Evolutionary conservation across 1,139 yeast genomes (phyloP).

Genomic region (Lodderomyces margitis): DNA sequence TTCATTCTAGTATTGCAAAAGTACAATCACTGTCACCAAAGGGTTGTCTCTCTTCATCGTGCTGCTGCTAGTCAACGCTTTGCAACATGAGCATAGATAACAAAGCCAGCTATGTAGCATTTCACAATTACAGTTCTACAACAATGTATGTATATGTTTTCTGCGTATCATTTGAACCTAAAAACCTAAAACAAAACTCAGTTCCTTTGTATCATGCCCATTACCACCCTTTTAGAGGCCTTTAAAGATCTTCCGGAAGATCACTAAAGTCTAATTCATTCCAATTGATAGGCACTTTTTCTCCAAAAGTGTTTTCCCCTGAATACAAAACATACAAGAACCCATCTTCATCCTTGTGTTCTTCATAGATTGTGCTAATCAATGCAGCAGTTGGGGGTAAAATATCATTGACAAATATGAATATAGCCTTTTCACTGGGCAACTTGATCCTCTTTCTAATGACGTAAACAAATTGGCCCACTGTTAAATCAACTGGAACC

Average conservation of each 20-base stretch:
- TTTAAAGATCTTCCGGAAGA: constrained; percentile 8
- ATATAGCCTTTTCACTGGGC: constrained; percentile 97
- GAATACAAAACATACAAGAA: constrained; percentile 90
- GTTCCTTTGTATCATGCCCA: neutral
- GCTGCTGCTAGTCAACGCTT: too few relatives aligned
- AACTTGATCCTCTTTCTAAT: constrained; percentile 93
- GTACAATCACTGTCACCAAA: too few relatives aligned
- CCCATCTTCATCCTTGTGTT: constrained; percentile 97
- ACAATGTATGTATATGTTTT: neutral
- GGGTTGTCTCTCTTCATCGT: too few relatives aligned
- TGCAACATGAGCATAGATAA: too few relatives aligned
- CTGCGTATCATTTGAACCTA: constrained; percentile 1
- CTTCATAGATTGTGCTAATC: constrained; percentile 91
- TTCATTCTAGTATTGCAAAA: too few relatives aligned
- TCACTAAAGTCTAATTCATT: constrained; percentile 14
- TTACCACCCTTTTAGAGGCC: neutral
- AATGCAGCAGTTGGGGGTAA: constrained; percentile 97
- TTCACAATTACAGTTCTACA: neutral
- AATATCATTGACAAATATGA: constrained; percentile 93
- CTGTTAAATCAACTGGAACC: constrained; percentile 94
- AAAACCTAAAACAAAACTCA: neutral
- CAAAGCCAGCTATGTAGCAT: too few relatives aligned
- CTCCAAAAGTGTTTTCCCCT: constrained; percentile 82
- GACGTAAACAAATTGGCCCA: constrained; percentile 96
- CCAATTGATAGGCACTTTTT: constrained; percentile 27